Percentiles rank a stretch among this genome's conserved stretches.
phyloP scores from a whole-genome alignment of 495 filamentous ascomycete species.

The Stereocaulon alpinum region DNA sequence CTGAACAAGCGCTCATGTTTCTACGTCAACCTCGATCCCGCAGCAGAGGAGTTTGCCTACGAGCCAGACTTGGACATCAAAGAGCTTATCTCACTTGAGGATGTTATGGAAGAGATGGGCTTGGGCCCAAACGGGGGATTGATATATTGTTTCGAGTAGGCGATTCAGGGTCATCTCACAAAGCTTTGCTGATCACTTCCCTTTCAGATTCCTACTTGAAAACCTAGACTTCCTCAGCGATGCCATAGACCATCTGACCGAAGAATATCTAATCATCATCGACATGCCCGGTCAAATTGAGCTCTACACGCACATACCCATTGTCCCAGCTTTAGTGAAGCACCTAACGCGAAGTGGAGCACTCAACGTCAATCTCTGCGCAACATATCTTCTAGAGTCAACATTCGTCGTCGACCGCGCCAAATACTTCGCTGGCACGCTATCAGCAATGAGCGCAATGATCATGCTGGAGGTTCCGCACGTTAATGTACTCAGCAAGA shows the following conservation, averaged over 20 bases:
- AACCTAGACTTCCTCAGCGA: slow-evolving; percentile 93
- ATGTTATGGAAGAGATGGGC: slow-evolving; percentile 96
- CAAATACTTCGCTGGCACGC: slow-evolving; percentile 92
- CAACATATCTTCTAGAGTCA: slow-evolving; percentile 89
- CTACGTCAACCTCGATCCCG: slow-evolving; percentile 97
- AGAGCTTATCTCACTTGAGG: slow-evolving; percentile 87
- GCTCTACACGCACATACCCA: slow-evolving; percentile 92
- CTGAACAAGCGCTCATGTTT: slow-evolving; percentile 82
- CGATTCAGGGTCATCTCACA: background rate
- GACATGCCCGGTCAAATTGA: slow-evolving; percentile 99
- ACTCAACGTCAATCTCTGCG: slow-evolving; percentile 82
- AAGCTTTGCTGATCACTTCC: background rate
- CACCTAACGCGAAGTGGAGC: slow-evolving; percentile 70
- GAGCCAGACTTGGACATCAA: slow-evolving; percentile 94
- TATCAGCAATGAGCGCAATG: slow-evolving; percentile 98
- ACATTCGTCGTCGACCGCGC: slow-evolving; percentile 91
- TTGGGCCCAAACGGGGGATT: slow-evolving; percentile 92
- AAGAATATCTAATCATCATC: slow-evolving; percentile 93
- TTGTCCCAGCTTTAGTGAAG: slow-evolving; percentile 74
- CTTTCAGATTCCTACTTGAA: slow-evolving; percentile 61
- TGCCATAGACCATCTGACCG: slow-evolving; percentile 71
- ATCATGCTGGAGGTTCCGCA: slow-evolving; percentile 95
- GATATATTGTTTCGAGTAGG: slow-evolving; percentile 90
- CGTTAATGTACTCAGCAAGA: slow-evolving; percentile 88
- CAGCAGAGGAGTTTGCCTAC: slow-evolving; percentile 85